phyloP scores from a whole-genome alignment of 768 basidiomycete species.

The Russula emetica region DNA sequence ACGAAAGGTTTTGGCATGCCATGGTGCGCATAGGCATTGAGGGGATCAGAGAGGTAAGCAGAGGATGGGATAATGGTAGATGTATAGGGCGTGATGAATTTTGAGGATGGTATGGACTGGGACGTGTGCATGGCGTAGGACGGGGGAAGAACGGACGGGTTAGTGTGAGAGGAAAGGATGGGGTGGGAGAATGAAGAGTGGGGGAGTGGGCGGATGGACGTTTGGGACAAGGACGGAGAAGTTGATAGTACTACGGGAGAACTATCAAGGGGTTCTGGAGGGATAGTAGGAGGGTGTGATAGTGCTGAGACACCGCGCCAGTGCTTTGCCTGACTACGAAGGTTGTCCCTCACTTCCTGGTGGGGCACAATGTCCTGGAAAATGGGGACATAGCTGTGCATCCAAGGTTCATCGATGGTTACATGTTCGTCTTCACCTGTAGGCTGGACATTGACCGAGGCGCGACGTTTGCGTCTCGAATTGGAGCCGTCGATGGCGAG shows the following conservation, averaged over 20 bases:
- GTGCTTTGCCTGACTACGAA: conserved; percentile 54
- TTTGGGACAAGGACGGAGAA: conserved; percentile 30
- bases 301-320: conserved; percentile 71
- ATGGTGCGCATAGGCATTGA: conserved; percentile 80
- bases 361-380: conserved; percentile 44
- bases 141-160: conserved; percentile 49
- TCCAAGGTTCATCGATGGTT: conserved; percentile 47
- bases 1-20: conserved; percentile 85
- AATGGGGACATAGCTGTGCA: conserved; percentile 46
- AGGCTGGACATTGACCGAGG: conserved; percentile 36
- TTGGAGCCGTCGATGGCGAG: conserved; percentile 37
- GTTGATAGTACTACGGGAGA: conserved; percentile 37
- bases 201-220: conserved; percentile 35
- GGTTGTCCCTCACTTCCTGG: conserved; percentile 43
- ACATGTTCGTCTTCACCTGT: conserved; percentile 44
- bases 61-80: conserved; percentile 63
- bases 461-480: conserved; percentile 39
- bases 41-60: conserved; percentile 68
- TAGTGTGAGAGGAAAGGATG: conserved; percentile 37
- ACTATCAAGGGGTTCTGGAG: conserved; percentile 33
- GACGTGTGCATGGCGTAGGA: conserved; percentile 65
- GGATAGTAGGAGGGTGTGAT: conserved; percentile 33
- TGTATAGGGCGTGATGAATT: conserved; percentile 59
- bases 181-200: conserved; percentile 36
- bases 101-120: conserved; percentile 47